Evolutionary conservation across 2,329 filamentous ascomycete species (phyloP).

Genomic region (Colletotrichum coccodes): DNA sequence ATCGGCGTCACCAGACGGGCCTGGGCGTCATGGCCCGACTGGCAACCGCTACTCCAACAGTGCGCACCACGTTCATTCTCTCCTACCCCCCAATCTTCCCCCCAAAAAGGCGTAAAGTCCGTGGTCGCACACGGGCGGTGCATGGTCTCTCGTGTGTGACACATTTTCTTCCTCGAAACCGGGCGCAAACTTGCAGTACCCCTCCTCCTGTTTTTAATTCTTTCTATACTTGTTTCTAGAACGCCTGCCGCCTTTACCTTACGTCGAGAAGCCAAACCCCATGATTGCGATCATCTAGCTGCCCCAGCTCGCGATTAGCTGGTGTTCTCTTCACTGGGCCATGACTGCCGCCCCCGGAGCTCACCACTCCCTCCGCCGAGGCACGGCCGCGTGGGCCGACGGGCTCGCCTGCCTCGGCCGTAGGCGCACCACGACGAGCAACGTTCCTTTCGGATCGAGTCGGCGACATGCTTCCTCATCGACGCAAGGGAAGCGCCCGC

Average conservation of each 20-base stretch:
- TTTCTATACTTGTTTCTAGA: conserved; percentile 9
- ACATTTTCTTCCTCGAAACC: not conserved
- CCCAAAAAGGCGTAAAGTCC: conserved; percentile 1
- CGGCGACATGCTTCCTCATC: conserved; percentile 46
- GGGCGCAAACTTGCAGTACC: not conserved
- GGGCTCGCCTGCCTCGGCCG: conserved; percentile 27
- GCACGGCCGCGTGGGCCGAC: conserved; percentile 21
- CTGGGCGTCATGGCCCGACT: conserved; percentile 13
- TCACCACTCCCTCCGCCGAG: conserved; percentile 24
- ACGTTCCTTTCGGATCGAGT: conserved; percentile 32
- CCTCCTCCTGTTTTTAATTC: not conserved
- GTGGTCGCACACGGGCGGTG: not conserved
- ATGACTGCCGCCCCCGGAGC: conserved; percentile 32
- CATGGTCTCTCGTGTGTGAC: conserved; percentile 7
- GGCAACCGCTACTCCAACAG: conserved; percentile 5
- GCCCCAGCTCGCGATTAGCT: conserved; percentile 32
- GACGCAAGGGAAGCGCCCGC: conserved; percentile 49
- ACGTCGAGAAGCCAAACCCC: not conserved
- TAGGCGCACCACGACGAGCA: conserved; percentile 21
- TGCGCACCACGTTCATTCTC: conserved; percentile 24
- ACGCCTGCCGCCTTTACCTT: not conserved
- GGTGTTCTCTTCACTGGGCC: conserved; percentile 17
- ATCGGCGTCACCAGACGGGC: conserved; percentile 20
- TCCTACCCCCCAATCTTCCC: not conserved
- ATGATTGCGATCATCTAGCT: conserved; percentile 31